Percentiles rank a stretch among this genome's conserved stretches.
Conservation (phyloP, 345 rosid genomes). For the Ceriops decandra region DNA sequence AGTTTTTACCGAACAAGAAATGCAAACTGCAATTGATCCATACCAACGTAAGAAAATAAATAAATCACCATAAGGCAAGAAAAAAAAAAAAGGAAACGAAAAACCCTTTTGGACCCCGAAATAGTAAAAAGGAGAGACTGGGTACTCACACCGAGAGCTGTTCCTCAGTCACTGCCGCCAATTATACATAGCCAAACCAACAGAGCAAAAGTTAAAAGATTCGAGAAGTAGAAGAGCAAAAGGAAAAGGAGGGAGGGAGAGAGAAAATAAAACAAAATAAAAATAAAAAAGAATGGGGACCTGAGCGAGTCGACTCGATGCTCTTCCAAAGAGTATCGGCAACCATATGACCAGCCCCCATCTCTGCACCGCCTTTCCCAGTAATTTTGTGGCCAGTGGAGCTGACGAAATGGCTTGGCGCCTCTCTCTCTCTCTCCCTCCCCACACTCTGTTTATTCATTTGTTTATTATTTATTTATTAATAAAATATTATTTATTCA, state of each 20-base stretch:
- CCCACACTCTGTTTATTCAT: no score
- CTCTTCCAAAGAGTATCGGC: conserved; percentile 58
- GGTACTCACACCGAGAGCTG: conserved; percentile 67
- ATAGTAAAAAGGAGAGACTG: neutral
- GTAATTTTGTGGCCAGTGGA: no score
- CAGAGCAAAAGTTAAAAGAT: neutral
- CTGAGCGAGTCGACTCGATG: conserved; percentile 53
- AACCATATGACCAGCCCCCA: conserved; percentile 41
- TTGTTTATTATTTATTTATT: no score
- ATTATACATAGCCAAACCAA: neutral
- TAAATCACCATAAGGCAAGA: neutral
- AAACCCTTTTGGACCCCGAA: neutral
- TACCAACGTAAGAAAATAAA: neutral
- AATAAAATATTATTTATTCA: no score
- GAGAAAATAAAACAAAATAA: neutral
- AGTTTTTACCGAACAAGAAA: conserved; percentile 83
- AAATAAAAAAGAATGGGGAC: conserved; percentile 20
- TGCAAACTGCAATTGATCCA: conserved; percentile 47
- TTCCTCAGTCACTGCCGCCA: conserved; percentile 59
- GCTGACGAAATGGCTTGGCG: no score
- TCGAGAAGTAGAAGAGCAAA: neutral
- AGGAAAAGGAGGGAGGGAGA: neutral
- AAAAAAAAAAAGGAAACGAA: neutral
- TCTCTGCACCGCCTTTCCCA: neutral
- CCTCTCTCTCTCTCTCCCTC: no score